phyloP scores from a whole-genome alignment of 2,329 filamentous ascomycete genomes.

The Colletotrichum plurivorum region DNA sequence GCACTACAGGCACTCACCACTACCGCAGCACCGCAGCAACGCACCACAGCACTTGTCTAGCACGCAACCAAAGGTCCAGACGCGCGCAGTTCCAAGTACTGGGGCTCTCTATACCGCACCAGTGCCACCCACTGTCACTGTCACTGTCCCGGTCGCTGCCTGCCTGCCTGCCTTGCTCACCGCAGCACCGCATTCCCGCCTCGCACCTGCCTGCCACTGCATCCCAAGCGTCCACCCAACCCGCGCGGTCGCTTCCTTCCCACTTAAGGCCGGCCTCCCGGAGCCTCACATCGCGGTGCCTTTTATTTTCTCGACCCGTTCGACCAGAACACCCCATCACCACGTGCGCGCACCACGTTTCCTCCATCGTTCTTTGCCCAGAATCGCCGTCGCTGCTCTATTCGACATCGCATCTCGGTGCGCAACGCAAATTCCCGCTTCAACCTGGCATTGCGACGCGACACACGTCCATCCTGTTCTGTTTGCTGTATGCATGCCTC shows the following conservation, averaged over 20 bases:
- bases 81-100: no score
- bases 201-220: constrained; percentile 35
- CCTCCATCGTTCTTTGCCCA: neutral
- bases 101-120: no score
- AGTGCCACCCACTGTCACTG: no score
- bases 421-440: constrained; percentile 7
- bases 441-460: constrained; percentile 12
- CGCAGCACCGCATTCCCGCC: constrained; percentile 40
- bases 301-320: neutral
- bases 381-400: neutral
- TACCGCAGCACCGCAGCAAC: neutral
- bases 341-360: constrained; percentile 16
- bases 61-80: no score
- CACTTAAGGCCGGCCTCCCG: constrained; percentile 25
- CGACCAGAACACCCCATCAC: neutral
- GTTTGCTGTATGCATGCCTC: constrained; percentile 34
- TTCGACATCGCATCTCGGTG: neutral
- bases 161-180: constrained; percentile 5
- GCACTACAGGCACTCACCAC: constrained; percentile 30
- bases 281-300: constrained; percentile 19
- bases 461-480: constrained; percentile 9
- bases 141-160: no score
- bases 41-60: neutral
- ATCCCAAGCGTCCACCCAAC: constrained; percentile 22
- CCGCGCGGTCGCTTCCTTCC: constrained; percentile 15